These are phyloP conservation scores for Beta lomatogona DNA, from an alignment of 179 eudicot genomes.

Conservation along the genomic window DNA sequence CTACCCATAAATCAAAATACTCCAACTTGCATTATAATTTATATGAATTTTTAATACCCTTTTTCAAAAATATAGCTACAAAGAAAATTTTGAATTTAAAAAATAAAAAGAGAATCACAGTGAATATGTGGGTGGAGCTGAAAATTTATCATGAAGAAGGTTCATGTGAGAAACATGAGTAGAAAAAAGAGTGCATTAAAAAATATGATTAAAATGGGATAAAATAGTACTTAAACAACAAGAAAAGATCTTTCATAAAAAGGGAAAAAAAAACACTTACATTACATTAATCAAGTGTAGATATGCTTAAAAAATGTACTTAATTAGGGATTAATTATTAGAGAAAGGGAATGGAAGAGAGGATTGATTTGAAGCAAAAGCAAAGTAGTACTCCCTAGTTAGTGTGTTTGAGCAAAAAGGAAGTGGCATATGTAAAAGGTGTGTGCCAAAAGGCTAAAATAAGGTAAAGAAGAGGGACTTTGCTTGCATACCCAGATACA, in stretches of 20 bases:
- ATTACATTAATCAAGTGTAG: conserved; percentile 20
- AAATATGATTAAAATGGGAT: conserved; percentile 20
- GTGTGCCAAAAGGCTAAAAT: conserved; percentile 14
- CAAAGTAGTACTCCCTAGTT: conserved; percentile 12
- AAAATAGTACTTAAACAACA: conserved; percentile 15
- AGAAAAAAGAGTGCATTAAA: conserved; percentile 24
- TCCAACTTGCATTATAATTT: background rate
- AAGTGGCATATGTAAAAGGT: background rate
- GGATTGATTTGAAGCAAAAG: conserved; percentile 31
- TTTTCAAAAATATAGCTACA: background rate
- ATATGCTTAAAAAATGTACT: conserved; percentile 15
- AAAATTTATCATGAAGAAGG: conserved; percentile 22
- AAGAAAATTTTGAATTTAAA: background rate
- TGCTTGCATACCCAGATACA: conserved; percentile 30
- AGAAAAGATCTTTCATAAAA: background rate
- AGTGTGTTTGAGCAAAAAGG: conserved; percentile 13
- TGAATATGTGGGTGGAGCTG: conserved; percentile 30
- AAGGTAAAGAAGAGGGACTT: conserved; percentile 22
- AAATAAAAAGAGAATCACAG: conserved; percentile 19
- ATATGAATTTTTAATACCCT: conserved; percentile 19
- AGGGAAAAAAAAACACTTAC: conserved; percentile 1
- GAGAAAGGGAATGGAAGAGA: conserved; percentile 8
- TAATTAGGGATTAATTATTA: conserved; percentile 10
- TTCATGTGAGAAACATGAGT: conserved; percentile 41
- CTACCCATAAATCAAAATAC: background rate